These are phyloP conservation scores for Saksenaea oblongispora DNA, from an alignment of 371 early-diverging fungal genomes.

Conservation along the genomic window DNA sequence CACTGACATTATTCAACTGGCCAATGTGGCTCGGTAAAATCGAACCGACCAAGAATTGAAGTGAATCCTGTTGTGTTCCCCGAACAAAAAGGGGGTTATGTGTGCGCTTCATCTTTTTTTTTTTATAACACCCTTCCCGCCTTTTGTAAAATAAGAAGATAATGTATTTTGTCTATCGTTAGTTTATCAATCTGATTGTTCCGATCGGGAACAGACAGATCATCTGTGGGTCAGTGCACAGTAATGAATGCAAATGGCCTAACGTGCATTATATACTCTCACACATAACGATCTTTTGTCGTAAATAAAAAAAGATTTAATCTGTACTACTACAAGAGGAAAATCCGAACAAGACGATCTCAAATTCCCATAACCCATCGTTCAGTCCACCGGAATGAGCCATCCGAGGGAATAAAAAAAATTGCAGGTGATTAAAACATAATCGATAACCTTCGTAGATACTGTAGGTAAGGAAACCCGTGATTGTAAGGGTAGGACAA, in stretches of 20 bases:
- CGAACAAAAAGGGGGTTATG: background rate
- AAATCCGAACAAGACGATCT: conserved; percentile 1
- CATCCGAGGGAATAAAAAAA: background rate
- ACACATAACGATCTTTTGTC: background rate
- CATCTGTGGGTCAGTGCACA: conserved; percentile 5
- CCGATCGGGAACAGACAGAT: conserved; percentile 3
- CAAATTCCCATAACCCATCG: background rate
- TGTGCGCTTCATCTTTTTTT: background rate
- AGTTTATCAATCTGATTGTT: conserved; percentile 2
- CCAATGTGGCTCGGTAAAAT: background rate
- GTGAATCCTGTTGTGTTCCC: conserved; percentile 4
- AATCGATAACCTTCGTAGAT: conserved; percentile 1
- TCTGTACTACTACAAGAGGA: conserved; percentile 2
- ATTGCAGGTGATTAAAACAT: background rate
- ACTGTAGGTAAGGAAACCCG: background rate
- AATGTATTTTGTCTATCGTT: background rate
- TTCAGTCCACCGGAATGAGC: background rate
- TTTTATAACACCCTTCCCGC: background rate
- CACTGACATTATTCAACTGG: conserved; percentile 4
- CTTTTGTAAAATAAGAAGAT: background rate
- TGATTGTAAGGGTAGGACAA: background rate
- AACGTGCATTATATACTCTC: background rate
- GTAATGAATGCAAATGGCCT: background rate
- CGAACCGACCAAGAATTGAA: conserved; percentile 1
- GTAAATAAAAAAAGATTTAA: background rate